phyloP scores from a whole-genome alignment of 768 basidiomycete species.

The Agrocybe praecox region DNA sequence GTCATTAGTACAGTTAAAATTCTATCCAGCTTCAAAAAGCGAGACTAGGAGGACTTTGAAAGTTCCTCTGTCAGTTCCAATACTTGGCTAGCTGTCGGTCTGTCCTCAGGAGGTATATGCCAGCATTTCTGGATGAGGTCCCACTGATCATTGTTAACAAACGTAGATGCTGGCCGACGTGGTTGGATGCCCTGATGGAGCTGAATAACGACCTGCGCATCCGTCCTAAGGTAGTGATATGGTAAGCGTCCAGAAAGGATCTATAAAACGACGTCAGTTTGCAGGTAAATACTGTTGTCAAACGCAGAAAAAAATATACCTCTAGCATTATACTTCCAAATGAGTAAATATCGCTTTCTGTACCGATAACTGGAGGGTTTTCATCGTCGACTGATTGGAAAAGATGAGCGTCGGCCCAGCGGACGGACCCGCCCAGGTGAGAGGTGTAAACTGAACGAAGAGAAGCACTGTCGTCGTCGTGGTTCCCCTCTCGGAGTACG shows the following conservation, averaged over 20 bases:
- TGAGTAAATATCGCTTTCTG: slow-evolving; percentile 46
- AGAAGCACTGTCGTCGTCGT: slow-evolving; percentile 24
- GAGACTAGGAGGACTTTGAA: background rate
- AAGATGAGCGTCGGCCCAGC: slow-evolving; percentile 49
- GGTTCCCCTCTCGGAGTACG: slow-evolving; percentile 33
- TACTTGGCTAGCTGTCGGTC: slow-evolving; percentile 33
- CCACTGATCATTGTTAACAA: slow-evolving; percentile 43
- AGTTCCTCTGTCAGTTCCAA: slow-evolving; percentile 4
- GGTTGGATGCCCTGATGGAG: slow-evolving; percentile 42
- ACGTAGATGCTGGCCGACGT: slow-evolving; percentile 36
- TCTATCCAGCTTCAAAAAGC: slow-evolving; percentile 38
- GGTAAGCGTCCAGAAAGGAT: slow-evolving; percentile 43
- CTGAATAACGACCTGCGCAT: slow-evolving; percentile 44
- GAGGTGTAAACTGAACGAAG: slow-evolving; percentile 26
- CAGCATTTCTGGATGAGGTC: slow-evolving; percentile 43
- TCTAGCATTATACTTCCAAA: slow-evolving; percentile 48
- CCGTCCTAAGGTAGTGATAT: slow-evolving; percentile 38
- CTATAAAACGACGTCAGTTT: slow-evolving; percentile 13
- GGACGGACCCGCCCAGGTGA: slow-evolving; percentile 44
- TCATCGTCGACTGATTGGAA: slow-evolving; percentile 36
- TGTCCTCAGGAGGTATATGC: slow-evolving; percentile 29
- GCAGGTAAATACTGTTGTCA: background rate
- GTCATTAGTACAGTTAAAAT: slow-evolving; percentile 18
- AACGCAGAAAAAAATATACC: slow-evolving; percentile 21
- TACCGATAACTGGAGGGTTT: slow-evolving; percentile 22